A percentile compares a stretch with the other conserved stretches of the same genome.
Evolutionary conservation across 2,329 filamentous ascomycete genomes (phyloP).

Genomic region (Cladosporium sp.): DNA sequence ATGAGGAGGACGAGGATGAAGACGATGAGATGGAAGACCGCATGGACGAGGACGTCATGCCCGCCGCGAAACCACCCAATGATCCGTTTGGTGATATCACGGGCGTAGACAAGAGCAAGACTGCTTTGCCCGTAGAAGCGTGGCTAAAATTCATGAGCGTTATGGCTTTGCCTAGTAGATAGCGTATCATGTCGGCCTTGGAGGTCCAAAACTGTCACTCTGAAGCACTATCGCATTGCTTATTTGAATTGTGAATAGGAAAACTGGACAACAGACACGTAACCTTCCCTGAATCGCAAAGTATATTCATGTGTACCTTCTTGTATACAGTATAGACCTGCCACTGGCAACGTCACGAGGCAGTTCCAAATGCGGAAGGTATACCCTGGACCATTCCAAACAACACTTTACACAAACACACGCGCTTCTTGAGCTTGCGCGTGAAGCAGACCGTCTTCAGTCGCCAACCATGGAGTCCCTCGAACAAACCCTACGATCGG

Average conservation of each 20-base stretch:
- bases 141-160: constrained; percentile 9
- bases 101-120: constrained; percentile 2
- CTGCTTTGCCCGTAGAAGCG: constrained; percentile 1
- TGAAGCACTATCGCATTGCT: no score
- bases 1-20: constrained; percentile 48
- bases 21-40: constrained; percentile 35
- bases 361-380: no score
- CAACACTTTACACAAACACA: no score
- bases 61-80: neutral
- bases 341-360: no score
- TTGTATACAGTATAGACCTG: no score
- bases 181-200: neutral
- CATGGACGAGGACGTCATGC: constrained; percentile 6
- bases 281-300: neutral
- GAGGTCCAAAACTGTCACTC: no score
- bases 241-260: no score
- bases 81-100: constrained; percentile 1
- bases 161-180: constrained; percentile 1
- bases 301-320: no score
- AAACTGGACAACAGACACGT: no score
- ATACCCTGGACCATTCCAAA: no score
- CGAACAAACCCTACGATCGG: constrained; percentile 37
- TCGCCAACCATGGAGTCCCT: constrained; percentile 37
- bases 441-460: no score
- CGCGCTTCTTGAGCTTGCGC: no score